Evolutionary conservation across 2,329 filamentous ascomycete species (phyloP).

Genomic region (Lecanoromycetidae sp.): DNA sequence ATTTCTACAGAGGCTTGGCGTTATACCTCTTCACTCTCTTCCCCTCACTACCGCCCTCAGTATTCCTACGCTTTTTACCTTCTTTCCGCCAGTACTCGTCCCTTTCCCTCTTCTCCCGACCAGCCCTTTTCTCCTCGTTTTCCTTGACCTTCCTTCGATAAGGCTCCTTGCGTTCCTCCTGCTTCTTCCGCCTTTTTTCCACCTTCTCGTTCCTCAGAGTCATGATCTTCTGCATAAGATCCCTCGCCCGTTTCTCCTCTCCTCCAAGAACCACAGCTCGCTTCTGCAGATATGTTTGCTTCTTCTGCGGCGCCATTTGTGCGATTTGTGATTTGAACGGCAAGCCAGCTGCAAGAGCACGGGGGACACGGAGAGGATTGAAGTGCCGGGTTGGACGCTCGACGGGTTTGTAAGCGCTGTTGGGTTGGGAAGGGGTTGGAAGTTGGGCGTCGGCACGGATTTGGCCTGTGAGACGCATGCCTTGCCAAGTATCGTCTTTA

Average conservation of each 20-base stretch:
- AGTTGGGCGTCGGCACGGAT: conserved; percentile 67
- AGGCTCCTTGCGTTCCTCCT: conserved; percentile 71
- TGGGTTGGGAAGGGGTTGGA: conserved; percentile 64
- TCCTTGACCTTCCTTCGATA: conserved; percentile 76
- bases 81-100: conserved; percentile 89
- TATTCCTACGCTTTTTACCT: conserved; percentile 61
- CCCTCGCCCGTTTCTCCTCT: conserved; percentile 80
- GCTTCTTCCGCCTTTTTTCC: conserved; percentile 68
- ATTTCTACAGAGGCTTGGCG: background rate
- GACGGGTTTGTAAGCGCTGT: conserved; percentile 67
- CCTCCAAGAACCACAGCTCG: conserved; percentile 74
- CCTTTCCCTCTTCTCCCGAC: conserved; percentile 78
- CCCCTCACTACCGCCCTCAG: conserved; percentile 31
- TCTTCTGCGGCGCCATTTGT: conserved; percentile 65
- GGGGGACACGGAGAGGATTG: conserved; percentile 48
- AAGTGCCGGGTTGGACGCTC: conserved; percentile 56
- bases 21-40: conserved; percentile 12
- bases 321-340: conserved; percentile 89
- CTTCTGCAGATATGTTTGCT: conserved; percentile 85
- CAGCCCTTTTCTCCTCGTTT: conserved; percentile 70
- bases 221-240: conserved; percentile 84
- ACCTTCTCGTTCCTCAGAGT: conserved; percentile 83
- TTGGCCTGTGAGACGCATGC: conserved; percentile 89
- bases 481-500: conserved; percentile 51
- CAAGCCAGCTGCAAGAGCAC: conserved; percentile 56